phyloP scores from a whole-genome alignment of 192 early-diverging fungal species.

The Coemansia sp. region DNA sequence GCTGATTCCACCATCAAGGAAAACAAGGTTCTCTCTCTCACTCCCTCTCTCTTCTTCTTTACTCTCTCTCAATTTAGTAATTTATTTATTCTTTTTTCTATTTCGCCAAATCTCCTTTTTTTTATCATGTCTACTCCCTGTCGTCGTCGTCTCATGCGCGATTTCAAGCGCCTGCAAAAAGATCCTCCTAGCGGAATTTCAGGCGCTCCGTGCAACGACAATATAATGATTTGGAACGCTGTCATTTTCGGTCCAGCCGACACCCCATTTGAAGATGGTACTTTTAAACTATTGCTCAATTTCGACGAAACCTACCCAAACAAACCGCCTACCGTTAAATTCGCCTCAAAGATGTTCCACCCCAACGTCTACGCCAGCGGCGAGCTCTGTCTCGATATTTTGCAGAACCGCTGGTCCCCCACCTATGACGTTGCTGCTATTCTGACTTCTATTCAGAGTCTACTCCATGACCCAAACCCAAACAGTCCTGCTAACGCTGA shows the following conservation, averaged over 20 bases:
- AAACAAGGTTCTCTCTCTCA: background rate
- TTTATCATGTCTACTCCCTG: conserved; percentile 87
- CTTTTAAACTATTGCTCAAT: conserved; percentile 90
- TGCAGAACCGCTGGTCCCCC: conserved; percentile 98
- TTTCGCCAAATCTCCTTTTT: background rate
- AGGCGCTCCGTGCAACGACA: conserved; percentile 93
- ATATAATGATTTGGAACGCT: conserved; percentile 98
- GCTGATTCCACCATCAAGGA: background rate
- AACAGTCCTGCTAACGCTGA: conserved; percentile 97
- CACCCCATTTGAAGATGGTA: conserved; percentile 98
- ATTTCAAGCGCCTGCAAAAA: conserved; percentile 94
- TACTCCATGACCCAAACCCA: conserved; percentile 97
- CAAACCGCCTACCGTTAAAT: conserved; percentile 94
- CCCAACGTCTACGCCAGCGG: conserved; percentile 98
- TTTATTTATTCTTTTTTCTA: background rate
- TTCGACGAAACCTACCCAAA: conserved; percentile 99
- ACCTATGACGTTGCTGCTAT: conserved; percentile 95
- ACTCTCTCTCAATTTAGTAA: background rate
- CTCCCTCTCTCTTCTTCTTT: background rate
- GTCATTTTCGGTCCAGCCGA: conserved; percentile 98
- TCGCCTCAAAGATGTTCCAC: conserved; percentile 96
- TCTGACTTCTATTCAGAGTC: conserved; percentile 92
- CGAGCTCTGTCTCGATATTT: conserved; percentile 96
- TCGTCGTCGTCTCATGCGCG: conserved; percentile 94
- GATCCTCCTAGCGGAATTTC: conserved; percentile 89